Base-by-base conservation (phyloP, 176 grass and related monocot genomes). In the Canna indica region DNA sequence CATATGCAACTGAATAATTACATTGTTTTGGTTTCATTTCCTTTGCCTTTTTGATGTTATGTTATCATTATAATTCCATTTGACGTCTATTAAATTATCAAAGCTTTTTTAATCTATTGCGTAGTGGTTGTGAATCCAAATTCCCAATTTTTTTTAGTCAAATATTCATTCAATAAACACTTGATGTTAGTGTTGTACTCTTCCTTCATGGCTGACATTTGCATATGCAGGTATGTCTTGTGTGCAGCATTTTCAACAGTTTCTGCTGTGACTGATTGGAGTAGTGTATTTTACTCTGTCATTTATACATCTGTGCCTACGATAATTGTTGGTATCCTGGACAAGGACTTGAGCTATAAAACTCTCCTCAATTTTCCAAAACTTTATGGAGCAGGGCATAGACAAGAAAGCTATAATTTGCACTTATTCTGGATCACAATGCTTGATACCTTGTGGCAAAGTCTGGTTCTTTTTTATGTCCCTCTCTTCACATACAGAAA, bases 371-470 rank as follows among this genome's bases (percentile, higher is more conserved):
- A 80, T 87, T 90, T 90, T 76, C 94, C 94, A 4, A 90, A 91
- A 81, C 83, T 99, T 46, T 99, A 99, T 81, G 82, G 90, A 67
- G 72, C 94, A 66, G 94, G 94, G 59, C 87, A 90, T 77, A 76
- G 87, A 75, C 88, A 99, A 62, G 94, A 99, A 82, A 88, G 73
- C 76, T 99, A 99, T 80, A 99, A 99, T 70, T 70, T 93, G 77
- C 77, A 80, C 63, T 86, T 99, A 64, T 99, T 99, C 82, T 99
- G 94, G 94, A 99, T 93, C 58, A 99, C 89, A 82, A 99, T 99
- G 94, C 76, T 99, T 2, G 94, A 99, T 83, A 99, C 94, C 35
- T 79, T 99, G 75, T 99, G 94, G 94, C 94, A 99, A 83, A 99
- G 94, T 80, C 86, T 99, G 75, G 94, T 99, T 42, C 90, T 99